phyloP scores from a whole-genome alignment of 139 green algal species.

The Tetradesmus lagerheimii region DNA sequence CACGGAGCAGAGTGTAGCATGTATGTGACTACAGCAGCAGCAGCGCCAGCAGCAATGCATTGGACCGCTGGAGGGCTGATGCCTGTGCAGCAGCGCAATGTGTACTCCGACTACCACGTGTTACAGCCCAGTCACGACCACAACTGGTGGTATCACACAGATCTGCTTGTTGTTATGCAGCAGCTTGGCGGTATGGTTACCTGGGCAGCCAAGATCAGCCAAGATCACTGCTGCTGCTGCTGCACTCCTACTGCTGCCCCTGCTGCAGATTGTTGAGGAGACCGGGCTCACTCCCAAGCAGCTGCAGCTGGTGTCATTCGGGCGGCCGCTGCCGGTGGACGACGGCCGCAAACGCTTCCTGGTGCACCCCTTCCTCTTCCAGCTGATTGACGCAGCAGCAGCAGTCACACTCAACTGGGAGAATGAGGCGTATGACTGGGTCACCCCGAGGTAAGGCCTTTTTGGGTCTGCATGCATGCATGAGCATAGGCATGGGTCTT shows the following conservation, averaged over 20 bases:
- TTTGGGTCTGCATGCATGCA: background rate
- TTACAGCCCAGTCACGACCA: too few species aligned
- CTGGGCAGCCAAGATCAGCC: too few species aligned
- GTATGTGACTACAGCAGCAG: background rate
- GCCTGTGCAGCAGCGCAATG: background rate
- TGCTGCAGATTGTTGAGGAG: conserved; percentile 58
- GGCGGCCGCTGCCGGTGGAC: conserved; percentile 55
- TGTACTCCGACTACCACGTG: too few species aligned
- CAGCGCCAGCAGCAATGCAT: background rate
- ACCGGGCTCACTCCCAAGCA: background rate
- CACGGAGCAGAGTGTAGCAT: too few species aligned
- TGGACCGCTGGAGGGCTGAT: too few species aligned
- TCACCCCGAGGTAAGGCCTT: background rate
- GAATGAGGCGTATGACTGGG: conserved; percentile 48
- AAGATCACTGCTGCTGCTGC: background rate
- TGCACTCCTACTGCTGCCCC: background rate
- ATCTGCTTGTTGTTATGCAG: too few species aligned
- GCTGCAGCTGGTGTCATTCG: conserved; percentile 46
- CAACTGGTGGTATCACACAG: too few species aligned
- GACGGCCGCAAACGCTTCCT: conserved; percentile 48
- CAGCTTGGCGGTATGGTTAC: too few species aligned
- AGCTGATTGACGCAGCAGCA: background rate
- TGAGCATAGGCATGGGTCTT: too few species aligned
- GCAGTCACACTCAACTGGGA: conserved; percentile 63
- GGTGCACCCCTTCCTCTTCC: conserved; percentile 64